Percentiles rank a stretch among this genome's conserved stretches.
These are phyloP conservation scores for Xylaria bambusicola DNA, from an alignment of 495 filamentous ascomycete genomes.

Conservation along the genomic window DNA sequence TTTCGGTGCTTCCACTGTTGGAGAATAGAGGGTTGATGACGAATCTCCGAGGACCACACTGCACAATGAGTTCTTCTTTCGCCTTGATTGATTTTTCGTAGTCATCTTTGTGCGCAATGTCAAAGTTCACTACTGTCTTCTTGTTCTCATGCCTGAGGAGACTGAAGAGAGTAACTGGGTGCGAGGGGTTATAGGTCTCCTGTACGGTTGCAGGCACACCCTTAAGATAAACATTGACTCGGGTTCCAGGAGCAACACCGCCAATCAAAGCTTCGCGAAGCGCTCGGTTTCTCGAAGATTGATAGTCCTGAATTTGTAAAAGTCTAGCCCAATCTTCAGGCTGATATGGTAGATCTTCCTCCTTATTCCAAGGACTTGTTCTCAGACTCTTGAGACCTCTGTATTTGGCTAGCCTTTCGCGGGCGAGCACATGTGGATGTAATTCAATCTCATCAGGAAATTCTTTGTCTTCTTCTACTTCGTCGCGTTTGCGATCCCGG, in stretches of 20 bases:
- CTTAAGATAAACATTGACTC: constrained; percentile 78
- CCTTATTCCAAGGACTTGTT: constrained; percentile 82
- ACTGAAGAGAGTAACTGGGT: constrained; percentile 73
- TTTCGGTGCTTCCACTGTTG: constrained; percentile 76
- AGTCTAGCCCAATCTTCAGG: constrained; percentile 88
- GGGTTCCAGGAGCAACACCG: constrained; percentile 78
- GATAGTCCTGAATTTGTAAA: constrained; percentile 81
- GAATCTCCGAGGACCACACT: constrained; percentile 83
- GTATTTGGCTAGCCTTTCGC: constrained; percentile 83
- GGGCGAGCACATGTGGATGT: constrained; percentile 79
- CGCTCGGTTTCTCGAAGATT: constrained; percentile 70
- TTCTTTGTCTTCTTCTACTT: constrained; percentile 85
- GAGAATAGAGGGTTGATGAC: constrained; percentile 90
- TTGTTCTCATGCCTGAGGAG: constrained; percentile 95
- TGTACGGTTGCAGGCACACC: constrained; percentile 65
- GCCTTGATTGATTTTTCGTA: constrained; percentile 73
- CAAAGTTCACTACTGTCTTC: constrained; percentile 80
- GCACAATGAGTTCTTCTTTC: constrained; percentile 86
- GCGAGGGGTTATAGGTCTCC: constrained; percentile 52
- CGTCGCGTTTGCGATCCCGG: constrained; percentile 67
- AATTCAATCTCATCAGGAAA: constrained; percentile 98
- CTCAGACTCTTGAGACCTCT: constrained; percentile 87
- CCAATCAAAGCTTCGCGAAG: constrained; percentile 81
- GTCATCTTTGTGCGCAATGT: constrained; percentile 76
- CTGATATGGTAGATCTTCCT: constrained; percentile 80